Conservation (phyloP, 306 rosid species). For the Cucumis melo region DNA sequence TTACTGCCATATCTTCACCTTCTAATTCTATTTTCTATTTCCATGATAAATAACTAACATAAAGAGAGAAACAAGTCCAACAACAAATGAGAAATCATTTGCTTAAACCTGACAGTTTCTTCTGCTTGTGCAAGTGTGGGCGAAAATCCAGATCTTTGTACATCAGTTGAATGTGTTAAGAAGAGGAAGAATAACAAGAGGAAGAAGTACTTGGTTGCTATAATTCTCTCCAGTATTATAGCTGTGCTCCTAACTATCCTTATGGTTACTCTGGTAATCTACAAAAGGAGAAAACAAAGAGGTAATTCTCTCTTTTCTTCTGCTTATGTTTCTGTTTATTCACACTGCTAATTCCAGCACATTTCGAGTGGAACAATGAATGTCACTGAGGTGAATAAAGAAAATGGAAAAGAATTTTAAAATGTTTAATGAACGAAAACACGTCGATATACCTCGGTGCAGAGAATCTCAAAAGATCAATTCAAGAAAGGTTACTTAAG, state of each 20-base stretch:
- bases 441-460: not conserved
- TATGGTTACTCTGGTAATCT: not conserved
- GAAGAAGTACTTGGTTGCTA: conserved; percentile 15
- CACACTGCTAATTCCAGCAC: not conserved
- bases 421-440: not conserved
- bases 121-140: conserved; percentile 9
- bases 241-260: not conserved
- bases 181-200: not conserved
- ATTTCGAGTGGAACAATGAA: not conserved
- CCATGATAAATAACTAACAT: not conserved
- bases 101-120: not conserved
- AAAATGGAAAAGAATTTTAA: not conserved
- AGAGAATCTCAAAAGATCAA: not conserved
- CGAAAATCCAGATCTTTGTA: conserved; percentile 13
- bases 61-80: not conserved
- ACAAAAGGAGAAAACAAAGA: conserved; percentile 12
- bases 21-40: not conserved
- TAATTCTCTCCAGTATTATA: conserved; percentile 6
- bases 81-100: not conserved
- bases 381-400: not conserved
- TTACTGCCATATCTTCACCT: not conserved
- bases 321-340: not conserved
- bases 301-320: not conserved
- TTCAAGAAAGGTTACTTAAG: conserved; percentile 3
- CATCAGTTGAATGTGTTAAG: not conserved